Evolutionary conservation across 495 filamentous ascomycete genomes (phyloP).

Genomic region (Penicillium maclennaniae): DNA sequence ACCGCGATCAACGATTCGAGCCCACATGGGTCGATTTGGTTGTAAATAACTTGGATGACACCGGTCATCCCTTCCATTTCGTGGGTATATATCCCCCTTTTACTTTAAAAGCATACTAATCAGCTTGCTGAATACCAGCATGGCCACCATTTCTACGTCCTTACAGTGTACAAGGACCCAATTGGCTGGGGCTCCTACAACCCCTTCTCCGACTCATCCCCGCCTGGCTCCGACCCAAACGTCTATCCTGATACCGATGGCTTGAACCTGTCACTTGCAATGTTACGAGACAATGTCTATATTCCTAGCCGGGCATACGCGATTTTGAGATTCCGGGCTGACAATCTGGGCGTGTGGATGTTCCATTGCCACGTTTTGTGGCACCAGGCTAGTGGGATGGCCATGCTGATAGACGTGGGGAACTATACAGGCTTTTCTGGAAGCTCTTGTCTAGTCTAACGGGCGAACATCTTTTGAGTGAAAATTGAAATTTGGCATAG

Average conservation of each 20-base stretch:
- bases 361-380: constrained; percentile 66
- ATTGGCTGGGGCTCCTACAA: constrained; percentile 44
- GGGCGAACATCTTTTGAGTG: too few species aligned
- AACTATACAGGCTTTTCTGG: neutral
- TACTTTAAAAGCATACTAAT: neutral
- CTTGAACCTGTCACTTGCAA: constrained; percentile 28
- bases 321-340: constrained; percentile 61
- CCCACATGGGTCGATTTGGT: constrained; percentile 45
- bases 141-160: constrained; percentile 79
- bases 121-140: constrained; percentile 58
- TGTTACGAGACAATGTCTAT: constrained; percentile 54
- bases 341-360: constrained; percentile 60
- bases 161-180: constrained; percentile 40
- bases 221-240: constrained; percentile 18
- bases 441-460: neutral
- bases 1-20: neutral
- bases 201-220: constrained; percentile 37
- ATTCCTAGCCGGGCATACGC: constrained; percentile 55
- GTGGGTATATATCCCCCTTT: constrained; percentile 18
- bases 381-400: constrained; percentile 53
- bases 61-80: constrained; percentile 50
- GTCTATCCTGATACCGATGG: neutral
- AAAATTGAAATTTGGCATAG: too few species aligned
- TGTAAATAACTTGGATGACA: constrained; percentile 51
- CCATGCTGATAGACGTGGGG: constrained; percentile 30